Conservation (phyloP, 495 filamentous ascomycete species). For the Amphirosellinia nigrospora region DNA sequence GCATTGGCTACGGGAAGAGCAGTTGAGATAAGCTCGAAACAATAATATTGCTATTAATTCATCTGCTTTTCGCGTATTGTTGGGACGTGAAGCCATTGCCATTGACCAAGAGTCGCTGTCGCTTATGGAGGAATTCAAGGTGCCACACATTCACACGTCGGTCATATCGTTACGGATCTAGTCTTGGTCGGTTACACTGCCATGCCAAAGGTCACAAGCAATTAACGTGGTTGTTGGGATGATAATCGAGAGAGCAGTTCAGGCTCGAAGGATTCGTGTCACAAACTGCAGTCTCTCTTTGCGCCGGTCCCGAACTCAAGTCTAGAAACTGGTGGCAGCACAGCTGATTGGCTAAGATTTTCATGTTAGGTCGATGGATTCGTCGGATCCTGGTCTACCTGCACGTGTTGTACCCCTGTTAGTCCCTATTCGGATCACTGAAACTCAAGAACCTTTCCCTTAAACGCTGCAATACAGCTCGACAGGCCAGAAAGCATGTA, state of each 20-base stretch:
- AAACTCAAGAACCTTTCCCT: neutral
- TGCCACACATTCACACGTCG: neutral
- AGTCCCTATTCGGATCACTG: neutral
- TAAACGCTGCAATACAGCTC: neutral
- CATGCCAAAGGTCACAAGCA: neutral
- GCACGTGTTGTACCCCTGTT: neutral
- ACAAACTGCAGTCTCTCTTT: neutral
- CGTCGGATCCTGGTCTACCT: neutral
- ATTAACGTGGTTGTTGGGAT: neutral
- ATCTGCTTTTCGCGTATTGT: neutral
- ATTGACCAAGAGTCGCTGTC: neutral
- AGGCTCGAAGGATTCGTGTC: constrained; percentile 12
- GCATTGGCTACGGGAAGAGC: neutral
- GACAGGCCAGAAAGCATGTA: neutral
- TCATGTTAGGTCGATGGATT: neutral
- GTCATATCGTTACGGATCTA: neutral
- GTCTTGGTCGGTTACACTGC: neutral
- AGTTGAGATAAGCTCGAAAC: neutral
- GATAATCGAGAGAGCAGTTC: too few relatives aligned
- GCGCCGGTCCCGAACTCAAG: constrained; percentile 9
- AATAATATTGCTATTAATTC: neutral
- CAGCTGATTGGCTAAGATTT: neutral
- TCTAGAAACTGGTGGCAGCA: neutral
- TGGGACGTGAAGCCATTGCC: neutral
- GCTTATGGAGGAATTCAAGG: neutral